phyloP scores from a whole-genome alignment of 2,329 filamentous ascomycete species.

The Diaporthe citriasiana region DNA sequence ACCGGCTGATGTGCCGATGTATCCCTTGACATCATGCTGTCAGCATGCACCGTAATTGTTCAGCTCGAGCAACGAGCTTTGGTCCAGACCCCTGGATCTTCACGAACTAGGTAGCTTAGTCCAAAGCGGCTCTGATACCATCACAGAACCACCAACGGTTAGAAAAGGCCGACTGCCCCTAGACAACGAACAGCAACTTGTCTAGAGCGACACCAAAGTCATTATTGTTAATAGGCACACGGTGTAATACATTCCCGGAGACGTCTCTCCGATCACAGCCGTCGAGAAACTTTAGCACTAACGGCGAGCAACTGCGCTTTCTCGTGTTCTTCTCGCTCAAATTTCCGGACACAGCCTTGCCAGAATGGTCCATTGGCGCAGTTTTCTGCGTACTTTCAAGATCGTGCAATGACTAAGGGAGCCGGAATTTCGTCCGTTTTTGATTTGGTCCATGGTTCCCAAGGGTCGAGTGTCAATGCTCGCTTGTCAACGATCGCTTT shows the following conservation, averaged over 20 bases:
- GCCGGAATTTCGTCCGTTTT: not conserved
- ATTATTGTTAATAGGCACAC: no score
- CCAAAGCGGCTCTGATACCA: not conserved
- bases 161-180: not conserved
- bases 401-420: not conserved
- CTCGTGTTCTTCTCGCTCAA: not conserved
- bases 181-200: rapidly evolving
- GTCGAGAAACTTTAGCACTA: not conserved
- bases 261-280: not conserved
- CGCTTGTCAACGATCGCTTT: not conserved
- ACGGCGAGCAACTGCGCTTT: not conserved
- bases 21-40: slow-evolving; percentile 2
- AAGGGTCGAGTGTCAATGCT: not conserved
- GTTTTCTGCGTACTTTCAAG: not conserved
- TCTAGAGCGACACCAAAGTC: not conserved
- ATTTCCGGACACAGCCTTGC: not conserved
- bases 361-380: not conserved
- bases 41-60: no score
- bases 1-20: not conserved
- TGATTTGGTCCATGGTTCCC: not conserved
- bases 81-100: slow-evolving; percentile 16
- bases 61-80: not conserved
- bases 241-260: no score
- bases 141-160: not conserved
- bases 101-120: not conserved